These are phyloP conservation scores for Trifolium dubium DNA, from an alignment of 306 rosid species.

Conservation along the genomic window DNA sequence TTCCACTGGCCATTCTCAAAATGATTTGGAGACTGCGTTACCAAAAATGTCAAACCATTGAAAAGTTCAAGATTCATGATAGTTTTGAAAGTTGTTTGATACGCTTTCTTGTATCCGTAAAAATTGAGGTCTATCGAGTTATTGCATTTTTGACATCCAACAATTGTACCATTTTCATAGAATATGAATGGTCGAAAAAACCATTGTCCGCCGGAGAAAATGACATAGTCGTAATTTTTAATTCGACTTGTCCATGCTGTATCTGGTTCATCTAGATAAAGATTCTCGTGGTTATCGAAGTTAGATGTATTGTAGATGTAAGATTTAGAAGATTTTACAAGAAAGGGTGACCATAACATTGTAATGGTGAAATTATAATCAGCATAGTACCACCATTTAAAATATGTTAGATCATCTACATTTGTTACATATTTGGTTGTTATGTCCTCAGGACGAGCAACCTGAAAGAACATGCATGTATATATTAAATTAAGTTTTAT, in stretches of 20 bases:
- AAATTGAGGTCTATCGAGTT: conserved; percentile 45
- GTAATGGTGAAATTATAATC: conserved; percentile 73
- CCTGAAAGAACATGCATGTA: conserved; percentile 48
- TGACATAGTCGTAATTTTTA: conserved; percentile 61
- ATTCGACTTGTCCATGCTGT: conserved; percentile 57
- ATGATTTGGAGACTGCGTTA: conserved; percentile 82
- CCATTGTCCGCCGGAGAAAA: conserved; percentile 88
- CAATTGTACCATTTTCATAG: conserved; percentile 52
- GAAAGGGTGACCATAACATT: conserved; percentile 73
- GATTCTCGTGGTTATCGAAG: conserved; percentile 51
- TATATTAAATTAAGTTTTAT: neutral
- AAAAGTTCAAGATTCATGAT: conserved; percentile 50
- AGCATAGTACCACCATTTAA: conserved; percentile 59
- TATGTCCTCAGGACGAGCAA: conserved; percentile 60
- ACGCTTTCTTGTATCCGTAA: conserved; percentile 64
- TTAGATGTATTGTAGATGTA: conserved; percentile 46
- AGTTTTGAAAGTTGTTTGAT: conserved; percentile 54
- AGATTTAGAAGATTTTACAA: conserved; percentile 56
- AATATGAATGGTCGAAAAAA: conserved; percentile 68
- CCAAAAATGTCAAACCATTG: conserved; percentile 69
- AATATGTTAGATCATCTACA: conserved; percentile 29
- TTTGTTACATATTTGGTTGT: conserved; percentile 39
- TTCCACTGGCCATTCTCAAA: conserved; percentile 83
- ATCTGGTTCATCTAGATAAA: conserved; percentile 70
- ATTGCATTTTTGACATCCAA: conserved; percentile 63